Percentiles rank a stretch among this genome's conserved stretches.
Conservation (phyloP, 768 basidiomycete genomes). For the Aureoboletus auriporus region DNA sequence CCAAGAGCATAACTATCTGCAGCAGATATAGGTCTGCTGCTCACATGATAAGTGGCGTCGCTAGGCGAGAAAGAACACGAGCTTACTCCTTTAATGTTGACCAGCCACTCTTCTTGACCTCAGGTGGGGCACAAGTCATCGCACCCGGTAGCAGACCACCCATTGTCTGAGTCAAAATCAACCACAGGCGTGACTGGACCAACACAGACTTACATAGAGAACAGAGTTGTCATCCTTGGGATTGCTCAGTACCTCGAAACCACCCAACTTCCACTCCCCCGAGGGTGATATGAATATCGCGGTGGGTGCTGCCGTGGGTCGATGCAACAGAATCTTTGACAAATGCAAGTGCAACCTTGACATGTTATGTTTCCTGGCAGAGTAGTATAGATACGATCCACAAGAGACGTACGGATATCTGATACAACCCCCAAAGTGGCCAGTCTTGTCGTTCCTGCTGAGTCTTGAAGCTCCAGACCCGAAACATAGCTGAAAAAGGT, state of each 20-base stretch:
- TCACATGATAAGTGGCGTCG: not conserved
- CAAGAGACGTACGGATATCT: constrained; percentile 62
- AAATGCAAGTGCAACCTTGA: constrained; percentile 83
- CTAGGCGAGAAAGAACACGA: not conserved
- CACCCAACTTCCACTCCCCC: constrained; percentile 96
- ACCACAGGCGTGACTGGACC: constrained; percentile 7
- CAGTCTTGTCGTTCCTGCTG: constrained; percentile 78
- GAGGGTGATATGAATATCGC: constrained; percentile 89
- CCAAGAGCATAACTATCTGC: constrained; percentile 89
- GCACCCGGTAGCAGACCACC: constrained; percentile 63
- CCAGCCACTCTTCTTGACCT: constrained; percentile 89
- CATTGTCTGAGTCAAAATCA: constrained; percentile 47
- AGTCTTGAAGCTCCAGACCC: constrained; percentile 58
- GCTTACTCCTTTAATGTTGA: constrained; percentile 74
- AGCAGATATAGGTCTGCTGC: constrained; percentile 51
- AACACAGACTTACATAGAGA: constrained; percentile 62
- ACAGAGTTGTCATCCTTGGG: constrained; percentile 75
- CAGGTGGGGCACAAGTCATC: constrained; percentile 66
- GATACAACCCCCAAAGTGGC: constrained; percentile 90
- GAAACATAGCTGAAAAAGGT: constrained; percentile 63
- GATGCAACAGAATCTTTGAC: constrained; percentile 80
- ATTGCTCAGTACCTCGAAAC: constrained; percentile 87
- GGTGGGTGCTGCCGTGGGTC: constrained; percentile 74
- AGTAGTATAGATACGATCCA: not conserved
- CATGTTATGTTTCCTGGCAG: not conserved